These are phyloP conservation scores for Exophiala sp. DNA, from an alignment of 2,329 filamentous ascomycete species.

Conservation along the genomic window DNA sequence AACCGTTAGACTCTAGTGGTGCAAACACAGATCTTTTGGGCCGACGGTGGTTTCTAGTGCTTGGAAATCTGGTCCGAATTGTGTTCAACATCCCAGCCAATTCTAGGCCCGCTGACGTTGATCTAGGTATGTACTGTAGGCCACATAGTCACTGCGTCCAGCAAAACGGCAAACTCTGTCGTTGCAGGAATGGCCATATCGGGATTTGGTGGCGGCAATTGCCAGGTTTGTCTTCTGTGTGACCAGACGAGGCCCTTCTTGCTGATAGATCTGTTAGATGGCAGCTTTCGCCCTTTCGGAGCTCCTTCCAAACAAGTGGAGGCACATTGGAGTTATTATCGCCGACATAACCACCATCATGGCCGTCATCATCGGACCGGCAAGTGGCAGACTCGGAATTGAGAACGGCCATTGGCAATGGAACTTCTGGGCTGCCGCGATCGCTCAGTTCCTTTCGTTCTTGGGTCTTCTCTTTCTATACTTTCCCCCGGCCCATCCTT, in stretches of 20 bases:
- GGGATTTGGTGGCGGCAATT: conserved; percentile 46
- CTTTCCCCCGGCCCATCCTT: conserved; percentile 40
- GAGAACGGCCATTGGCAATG: conserved; percentile 42
- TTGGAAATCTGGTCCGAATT: conserved; percentile 38
- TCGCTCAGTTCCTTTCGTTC: conserved; percentile 44
- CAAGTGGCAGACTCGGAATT: conserved; percentile 43
- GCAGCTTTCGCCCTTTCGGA: conserved; percentile 40
- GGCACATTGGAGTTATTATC: conserved; percentile 44
- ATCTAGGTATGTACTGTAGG: conserved; percentile 36
- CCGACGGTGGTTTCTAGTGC: conserved; percentile 45
- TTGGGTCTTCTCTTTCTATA: conserved; percentile 42
- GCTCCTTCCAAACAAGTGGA: conserved; percentile 49
- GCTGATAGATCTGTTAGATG: conserved; percentile 32
- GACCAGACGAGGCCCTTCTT: neutral
- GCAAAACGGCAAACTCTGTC: conserved; percentile 39
- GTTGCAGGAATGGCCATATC: conserved; percentile 42
- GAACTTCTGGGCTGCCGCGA: conserved; percentile 46
- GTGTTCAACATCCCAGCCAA: neutral
- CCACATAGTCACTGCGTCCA: conserved; percentile 39
- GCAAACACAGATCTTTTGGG: conserved; percentile 48
- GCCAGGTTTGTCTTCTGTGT: conserved; percentile 31
- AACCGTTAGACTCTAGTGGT: conserved; percentile 1
- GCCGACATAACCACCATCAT: conserved; percentile 44
- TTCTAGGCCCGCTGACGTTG: neutral
- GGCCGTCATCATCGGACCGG: conserved; percentile 46